Percentiles rank a stretch among this genome's conserved stretches.
Conservation (phyloP, 306 rosid species). For the Cucurbita maxima region DNA sequence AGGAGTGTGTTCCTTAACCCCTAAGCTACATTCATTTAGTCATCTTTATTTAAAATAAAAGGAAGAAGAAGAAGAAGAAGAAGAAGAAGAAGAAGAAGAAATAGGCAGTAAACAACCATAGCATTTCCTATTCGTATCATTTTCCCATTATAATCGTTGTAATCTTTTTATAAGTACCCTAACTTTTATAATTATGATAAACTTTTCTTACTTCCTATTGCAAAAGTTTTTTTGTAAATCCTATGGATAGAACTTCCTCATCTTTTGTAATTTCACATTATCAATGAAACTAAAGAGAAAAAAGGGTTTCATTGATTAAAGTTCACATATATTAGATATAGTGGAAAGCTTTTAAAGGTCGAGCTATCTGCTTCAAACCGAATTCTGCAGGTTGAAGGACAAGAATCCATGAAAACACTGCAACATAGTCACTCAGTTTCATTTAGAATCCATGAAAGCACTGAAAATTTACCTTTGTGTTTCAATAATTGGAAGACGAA, state of each 20-base stretch:
- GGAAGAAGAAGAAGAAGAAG: not conserved
- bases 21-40: too few relatives aligned
- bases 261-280: not conserved
- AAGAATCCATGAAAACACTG: not conserved
- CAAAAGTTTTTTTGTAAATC: not conserved
- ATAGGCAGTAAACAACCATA: not conserved
- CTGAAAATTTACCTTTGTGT: conserved; percentile 43
- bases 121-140: not conserved
- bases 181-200: not conserved
- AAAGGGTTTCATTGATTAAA: not conserved
- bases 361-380: not conserved
- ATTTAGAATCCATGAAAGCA: not conserved
- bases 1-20: too few relatives aligned
- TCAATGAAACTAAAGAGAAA: not conserved
- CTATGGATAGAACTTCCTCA: not conserved
- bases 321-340: not conserved
- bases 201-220: not conserved
- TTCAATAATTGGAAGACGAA: conserved; percentile 86
- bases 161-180: not conserved
- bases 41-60: not conserved
- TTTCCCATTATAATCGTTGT: not conserved
- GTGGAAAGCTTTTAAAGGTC: not conserved
- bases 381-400: too few relatives aligned
- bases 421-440: not conserved
- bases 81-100: not conserved